Evolutionary conservation across 768 basidiomycete genomes (phyloP).

Genomic region (Rhizopogon vinicolor): DNA sequence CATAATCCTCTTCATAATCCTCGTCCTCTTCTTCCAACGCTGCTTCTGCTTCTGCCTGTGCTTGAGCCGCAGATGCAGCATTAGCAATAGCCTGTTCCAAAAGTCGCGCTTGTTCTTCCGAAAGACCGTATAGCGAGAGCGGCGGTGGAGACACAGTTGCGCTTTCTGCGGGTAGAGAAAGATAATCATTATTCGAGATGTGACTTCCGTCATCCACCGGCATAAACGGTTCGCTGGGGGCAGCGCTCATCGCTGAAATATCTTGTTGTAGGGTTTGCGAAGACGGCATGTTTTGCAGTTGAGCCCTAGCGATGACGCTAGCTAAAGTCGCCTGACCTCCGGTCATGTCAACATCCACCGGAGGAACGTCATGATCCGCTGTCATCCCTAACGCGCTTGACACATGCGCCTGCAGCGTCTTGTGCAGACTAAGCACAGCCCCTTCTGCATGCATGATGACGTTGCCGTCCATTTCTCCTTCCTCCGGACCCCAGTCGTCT

Average conservation of each 20-base stretch:
- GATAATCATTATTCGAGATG: slow-evolving; percentile 4
- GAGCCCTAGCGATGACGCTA: slow-evolving; percentile 69
- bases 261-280: slow-evolving; percentile 13
- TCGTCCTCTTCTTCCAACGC: slow-evolving; percentile 70
- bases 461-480: slow-evolving; percentile 53
- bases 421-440: slow-evolving; percentile 50
- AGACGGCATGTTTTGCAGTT: slow-evolving; percentile 40
- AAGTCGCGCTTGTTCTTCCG: slow-evolving; percentile 65
- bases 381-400: slow-evolving; percentile 45
- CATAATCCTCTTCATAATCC: slow-evolving; percentile 39
- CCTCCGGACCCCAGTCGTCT: slow-evolving; percentile 38
- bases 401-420: slow-evolving; percentile 53
- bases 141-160: slow-evolving; percentile 27
- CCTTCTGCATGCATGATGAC: slow-evolving; percentile 47
- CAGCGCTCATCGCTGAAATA: background rate
- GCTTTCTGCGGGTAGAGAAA: slow-evolving; percentile 4
- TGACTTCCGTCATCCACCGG: slow-evolving; percentile 1
- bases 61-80: slow-evolving; percentile 70
- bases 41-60: slow-evolving; percentile 76
- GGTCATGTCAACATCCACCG: slow-evolving; percentile 37
- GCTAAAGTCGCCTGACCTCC: slow-evolving; percentile 65
- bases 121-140: slow-evolving; percentile 65
- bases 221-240: slow-evolving; percentile 4
- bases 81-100: slow-evolving; percentile 72
- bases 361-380: slow-evolving; percentile 22